Percentiles rank a stretch among this genome's conserved stretches.
Evolutionary conservation across 2,329 filamentous ascomycete species (phyloP).

Genomic region (Thermothelomyces thermophilus): DNA sequence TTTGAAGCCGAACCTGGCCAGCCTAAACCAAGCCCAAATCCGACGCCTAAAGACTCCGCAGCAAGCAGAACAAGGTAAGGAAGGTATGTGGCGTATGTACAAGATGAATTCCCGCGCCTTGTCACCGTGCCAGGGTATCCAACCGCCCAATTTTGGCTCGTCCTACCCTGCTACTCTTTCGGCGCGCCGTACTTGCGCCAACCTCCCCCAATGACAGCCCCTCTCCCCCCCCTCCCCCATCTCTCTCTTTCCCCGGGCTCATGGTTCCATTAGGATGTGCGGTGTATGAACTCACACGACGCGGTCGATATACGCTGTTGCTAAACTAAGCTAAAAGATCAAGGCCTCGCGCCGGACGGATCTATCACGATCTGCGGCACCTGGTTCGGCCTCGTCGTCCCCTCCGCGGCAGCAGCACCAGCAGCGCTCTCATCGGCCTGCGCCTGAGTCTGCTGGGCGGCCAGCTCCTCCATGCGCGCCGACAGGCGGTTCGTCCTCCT

Average conservation of each 20-base stretch:
- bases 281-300: too few species aligned
- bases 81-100: not conserved
- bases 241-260: not conserved
- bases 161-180: too few species aligned
- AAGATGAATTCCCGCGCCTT: not conserved
- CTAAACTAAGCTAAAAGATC: too few species aligned
- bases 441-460: conserved; percentile 16
- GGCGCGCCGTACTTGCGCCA: too few species aligned
- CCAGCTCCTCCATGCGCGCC: conserved; percentile 29
- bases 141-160: not conserved
- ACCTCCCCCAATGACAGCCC: too few species aligned
- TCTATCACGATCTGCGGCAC: conserved; percentile 55
- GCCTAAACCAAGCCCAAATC: not conserved
- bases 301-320: too few species aligned
- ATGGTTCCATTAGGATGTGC: not conserved
- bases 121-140: not conserved
- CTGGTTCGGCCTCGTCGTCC: conserved; percentile 36
- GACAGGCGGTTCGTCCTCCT: conserved; percentile 26
- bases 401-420: not conserved
- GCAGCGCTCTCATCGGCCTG: not conserved
- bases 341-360: conserved; percentile 38
- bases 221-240: too few species aligned
- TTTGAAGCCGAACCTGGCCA: not conserved
- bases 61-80: not conserved
- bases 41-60: not conserved